Base-by-base conservation (phyloP, 352 stramenopile species). In the Phytophthora cajani region DNA sequence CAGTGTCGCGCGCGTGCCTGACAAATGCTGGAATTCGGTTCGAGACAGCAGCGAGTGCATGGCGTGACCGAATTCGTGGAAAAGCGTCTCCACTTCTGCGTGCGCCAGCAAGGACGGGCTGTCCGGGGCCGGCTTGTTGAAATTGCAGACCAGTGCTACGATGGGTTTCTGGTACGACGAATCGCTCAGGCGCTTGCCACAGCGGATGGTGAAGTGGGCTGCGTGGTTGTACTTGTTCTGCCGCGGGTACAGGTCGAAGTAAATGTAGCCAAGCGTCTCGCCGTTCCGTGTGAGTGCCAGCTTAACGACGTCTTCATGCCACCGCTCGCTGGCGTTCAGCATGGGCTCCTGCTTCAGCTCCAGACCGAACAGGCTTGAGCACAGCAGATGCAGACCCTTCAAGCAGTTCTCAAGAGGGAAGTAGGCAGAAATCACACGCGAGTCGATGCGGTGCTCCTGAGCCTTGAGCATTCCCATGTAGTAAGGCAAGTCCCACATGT, bases 1-100 rank as follows among this genome's bases (percentile, higher is more conserved):
- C 58, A 97, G 70, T 30, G 89, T 88, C 40, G 91, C 94, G 17
- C 97, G 87, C 12, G 97, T 99, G 21, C 98, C 98, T 5, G 91
- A 97, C 17, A 99, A 69, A 67, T 99, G 98, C 84, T 99, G 98
- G 69, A 99, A 99, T 58, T 97, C 89, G 6, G 97, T 99, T 23
- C 89, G 84, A 36, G 92, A 98, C 8, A 99, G 79, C 40, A 99
- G 74, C 17, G 97, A 99, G 78, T 99, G 97, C 71, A 99, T 85
- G 23, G 94, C 97, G 75, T 99, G 98, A 5, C 98, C 98, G 71
- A 99, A 99, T 80, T 99, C 97, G 71, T 99, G 98, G 72, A 98
- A 99, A 5, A 99, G 85, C 8, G 98, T 99, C 85, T 99, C 96
- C 11, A 99, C 93, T 78, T 99, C 97, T 0, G 89, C 91, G 70